Conservation (phyloP, 345 rosid genomes). For the Gossypium stocksii region DNA sequence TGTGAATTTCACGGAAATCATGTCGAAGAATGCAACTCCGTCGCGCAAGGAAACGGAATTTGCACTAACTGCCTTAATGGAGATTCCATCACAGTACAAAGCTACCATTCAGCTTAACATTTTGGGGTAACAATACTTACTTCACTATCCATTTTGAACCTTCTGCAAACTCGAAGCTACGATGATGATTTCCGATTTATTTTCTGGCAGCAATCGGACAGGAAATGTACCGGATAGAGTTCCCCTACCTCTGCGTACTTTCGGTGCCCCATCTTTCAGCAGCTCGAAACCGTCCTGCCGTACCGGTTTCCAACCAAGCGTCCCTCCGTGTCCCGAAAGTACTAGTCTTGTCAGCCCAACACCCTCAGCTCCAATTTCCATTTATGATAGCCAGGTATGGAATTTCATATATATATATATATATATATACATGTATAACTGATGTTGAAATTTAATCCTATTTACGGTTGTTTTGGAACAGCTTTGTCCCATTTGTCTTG, state of each 20-base stretch:
- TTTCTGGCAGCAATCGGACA: conserved; percentile 38
- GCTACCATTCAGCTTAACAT: conserved; percentile 80
- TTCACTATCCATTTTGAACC: neutral
- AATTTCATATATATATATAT: neutral
- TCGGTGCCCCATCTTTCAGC: conserved; percentile 34
- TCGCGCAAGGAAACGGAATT: conserved; percentile 80
- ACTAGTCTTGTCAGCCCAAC: conserved; percentile 38
- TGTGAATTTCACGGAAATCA: conserved; percentile 89
- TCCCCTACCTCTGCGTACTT: conserved; percentile 72
- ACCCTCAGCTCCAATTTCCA: conserved; percentile 42
- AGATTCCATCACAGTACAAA: conserved; percentile 87
- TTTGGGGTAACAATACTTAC: conserved; percentile 56
- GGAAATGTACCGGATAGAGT: conserved; percentile 55
- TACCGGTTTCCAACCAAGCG: conserved; percentile 36
- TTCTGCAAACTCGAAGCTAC: neutral
- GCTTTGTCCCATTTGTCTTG: conserved; percentile 88
- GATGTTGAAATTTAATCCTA: neutral
- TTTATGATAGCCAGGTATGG: conserved; percentile 59
- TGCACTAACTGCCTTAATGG: conserved; percentile 93
- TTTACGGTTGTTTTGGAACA: conserved; percentile 24
- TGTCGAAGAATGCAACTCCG: conserved; percentile 59
- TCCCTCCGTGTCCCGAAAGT: conserved; percentile 39
- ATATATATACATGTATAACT: neutral
- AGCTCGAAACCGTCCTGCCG: neutral
- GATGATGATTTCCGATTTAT: neutral